phyloP scores from a whole-genome alignment of 345 rosid genomes.

The Moricandia moricandioides region DNA sequence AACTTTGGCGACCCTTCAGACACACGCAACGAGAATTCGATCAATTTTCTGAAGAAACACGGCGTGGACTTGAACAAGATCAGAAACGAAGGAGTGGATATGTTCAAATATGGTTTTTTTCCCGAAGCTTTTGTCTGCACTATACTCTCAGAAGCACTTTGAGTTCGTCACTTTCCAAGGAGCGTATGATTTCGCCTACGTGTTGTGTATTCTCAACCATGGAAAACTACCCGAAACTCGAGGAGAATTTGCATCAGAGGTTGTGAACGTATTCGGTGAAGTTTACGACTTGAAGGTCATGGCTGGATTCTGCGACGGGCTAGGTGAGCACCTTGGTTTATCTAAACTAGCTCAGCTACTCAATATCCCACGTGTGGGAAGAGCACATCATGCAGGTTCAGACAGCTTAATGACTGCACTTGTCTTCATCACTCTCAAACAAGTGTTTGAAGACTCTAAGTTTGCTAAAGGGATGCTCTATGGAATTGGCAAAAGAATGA shows the following conservation, averaged over 20 bases:
- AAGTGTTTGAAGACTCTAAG: slow-evolving; percentile 4
- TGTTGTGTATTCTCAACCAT: slow-evolving; percentile 1
- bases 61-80: slow-evolving; percentile 30
- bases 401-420: slow-evolving; percentile 35
- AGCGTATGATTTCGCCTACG: slow-evolving; percentile 28
- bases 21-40: slow-evolving; percentile 7
- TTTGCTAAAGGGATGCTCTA: slow-evolving; percentile 32
- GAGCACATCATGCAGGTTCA: slow-evolving; percentile 35
- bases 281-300: slow-evolving; percentile 38
- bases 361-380: slow-evolving; percentile 14
- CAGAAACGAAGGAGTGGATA: slow-evolving; percentile 26
- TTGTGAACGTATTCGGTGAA: slow-evolving; percentile 6
- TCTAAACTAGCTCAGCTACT: slow-evolving; percentile 27
- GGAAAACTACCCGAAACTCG: slow-evolving; percentile 11
- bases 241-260: neutral
- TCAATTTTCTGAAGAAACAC: slow-evolving; percentile 15
- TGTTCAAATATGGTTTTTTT: slow-evolving; percentile 13
- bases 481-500: slow-evolving; percentile 17
- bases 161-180: slow-evolving; percentile 31
- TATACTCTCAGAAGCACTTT: neutral
- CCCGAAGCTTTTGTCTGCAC: neutral
- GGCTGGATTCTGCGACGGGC: slow-evolving; percentile 26
- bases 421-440: slow-evolving; percentile 22
- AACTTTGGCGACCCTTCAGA: slow-evolving; percentile 29
- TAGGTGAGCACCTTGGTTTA: slow-evolving; percentile 28